These are phyloP conservation scores for Cladorrhinum samala DNA, from an alignment of 495 filamentous ascomycete genomes.

Conservation along the genomic window DNA sequence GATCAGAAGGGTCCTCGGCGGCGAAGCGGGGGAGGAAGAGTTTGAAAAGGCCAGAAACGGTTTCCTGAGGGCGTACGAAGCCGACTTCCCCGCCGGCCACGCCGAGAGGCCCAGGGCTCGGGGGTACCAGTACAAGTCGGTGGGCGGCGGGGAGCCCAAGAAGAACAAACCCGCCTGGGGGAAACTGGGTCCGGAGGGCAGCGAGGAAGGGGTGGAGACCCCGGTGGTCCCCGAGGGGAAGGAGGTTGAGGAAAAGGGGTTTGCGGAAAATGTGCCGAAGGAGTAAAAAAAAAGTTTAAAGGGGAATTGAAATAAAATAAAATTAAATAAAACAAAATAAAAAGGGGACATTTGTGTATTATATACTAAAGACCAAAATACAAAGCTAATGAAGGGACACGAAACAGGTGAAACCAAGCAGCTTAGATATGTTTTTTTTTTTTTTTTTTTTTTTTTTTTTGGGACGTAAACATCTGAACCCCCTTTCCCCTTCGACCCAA, in stretches of 20 bases:
- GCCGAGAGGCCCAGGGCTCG: constrained; percentile 76
- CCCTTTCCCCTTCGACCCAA: constrained; percentile 6
- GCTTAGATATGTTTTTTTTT: neutral
- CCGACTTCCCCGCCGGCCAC: constrained; percentile 61
- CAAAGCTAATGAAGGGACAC: no score
- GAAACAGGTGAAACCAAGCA: no score
- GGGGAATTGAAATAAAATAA: neutral
- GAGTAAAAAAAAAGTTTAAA: constrained; percentile 3
- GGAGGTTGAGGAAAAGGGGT: constrained; percentile 55
- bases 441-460: constrained; percentile 8
- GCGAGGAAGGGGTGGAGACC: constrained; percentile 19
- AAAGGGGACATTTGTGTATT: neutral
- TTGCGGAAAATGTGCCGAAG: constrained; percentile 47
- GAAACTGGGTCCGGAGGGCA: constrained; percentile 22
- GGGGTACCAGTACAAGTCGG: constrained; percentile 76
- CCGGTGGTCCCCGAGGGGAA: constrained; percentile 45
- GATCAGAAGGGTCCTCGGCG: constrained; percentile 50
- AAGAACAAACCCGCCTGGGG: constrained; percentile 64
- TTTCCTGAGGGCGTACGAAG: constrained; percentile 60
- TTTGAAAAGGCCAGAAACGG: constrained; percentile 54
- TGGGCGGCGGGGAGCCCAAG: constrained; percentile 56
- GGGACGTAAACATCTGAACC: neutral
- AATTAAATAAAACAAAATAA: neutral
- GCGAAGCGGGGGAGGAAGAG: constrained; percentile 47
- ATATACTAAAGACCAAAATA: no score